Evolutionary conservation across 768 basidiomycete species (phyloP).

Genomic region (Kwoniella sp.): DNA sequence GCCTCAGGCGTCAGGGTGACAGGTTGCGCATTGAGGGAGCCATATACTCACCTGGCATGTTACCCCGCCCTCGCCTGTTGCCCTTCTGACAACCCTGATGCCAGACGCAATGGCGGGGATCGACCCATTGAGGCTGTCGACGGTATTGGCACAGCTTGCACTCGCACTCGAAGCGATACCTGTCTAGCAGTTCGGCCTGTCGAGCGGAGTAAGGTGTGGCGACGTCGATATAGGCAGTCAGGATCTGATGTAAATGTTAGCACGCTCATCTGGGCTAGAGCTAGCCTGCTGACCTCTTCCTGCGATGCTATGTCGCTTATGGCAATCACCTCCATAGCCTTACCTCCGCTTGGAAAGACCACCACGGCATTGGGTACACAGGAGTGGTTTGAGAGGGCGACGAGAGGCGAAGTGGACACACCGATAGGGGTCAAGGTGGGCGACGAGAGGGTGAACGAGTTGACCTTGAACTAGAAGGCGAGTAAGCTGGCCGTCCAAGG

Average conservation of each 20-base stretch:
- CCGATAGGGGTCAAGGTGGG: slow-evolving; percentile 76
- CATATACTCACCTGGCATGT: slow-evolving; percentile 29
- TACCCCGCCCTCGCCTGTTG: slow-evolving; percentile 3
- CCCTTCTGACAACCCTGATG: slow-evolving; percentile 24
- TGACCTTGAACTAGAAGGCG: slow-evolving; percentile 70
- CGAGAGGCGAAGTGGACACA: slow-evolving; percentile 70
- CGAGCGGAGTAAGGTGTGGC: slow-evolving; percentile 62
- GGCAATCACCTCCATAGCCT: slow-evolving; percentile 64
- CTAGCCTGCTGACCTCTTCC: slow-evolving; percentile 62
- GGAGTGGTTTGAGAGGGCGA: slow-evolving; percentile 76
- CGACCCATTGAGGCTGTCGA: slow-evolving; percentile 47
- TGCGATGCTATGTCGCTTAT: slow-evolving; percentile 61
- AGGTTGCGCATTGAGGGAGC: not conserved
- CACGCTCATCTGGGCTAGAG: not conserved
- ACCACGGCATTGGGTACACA: slow-evolving; percentile 66
- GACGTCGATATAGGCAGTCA: slow-evolving; percentile 80
- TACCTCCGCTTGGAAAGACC: slow-evolving; percentile 68
- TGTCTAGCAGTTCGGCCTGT: slow-evolving; percentile 60
- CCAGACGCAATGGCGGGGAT: slow-evolving; percentile 64
- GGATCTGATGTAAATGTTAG: slow-evolving; percentile 55
- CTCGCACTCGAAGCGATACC: slow-evolving; percentile 72
- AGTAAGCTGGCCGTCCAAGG: not conserved
- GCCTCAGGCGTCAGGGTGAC: too few relatives aligned
- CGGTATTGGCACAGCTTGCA: slow-evolving; percentile 60
- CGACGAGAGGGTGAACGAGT: slow-evolving; percentile 80